Conservation (phyloP, 139 green algal species). For the Pleodorina starrii region DNA sequence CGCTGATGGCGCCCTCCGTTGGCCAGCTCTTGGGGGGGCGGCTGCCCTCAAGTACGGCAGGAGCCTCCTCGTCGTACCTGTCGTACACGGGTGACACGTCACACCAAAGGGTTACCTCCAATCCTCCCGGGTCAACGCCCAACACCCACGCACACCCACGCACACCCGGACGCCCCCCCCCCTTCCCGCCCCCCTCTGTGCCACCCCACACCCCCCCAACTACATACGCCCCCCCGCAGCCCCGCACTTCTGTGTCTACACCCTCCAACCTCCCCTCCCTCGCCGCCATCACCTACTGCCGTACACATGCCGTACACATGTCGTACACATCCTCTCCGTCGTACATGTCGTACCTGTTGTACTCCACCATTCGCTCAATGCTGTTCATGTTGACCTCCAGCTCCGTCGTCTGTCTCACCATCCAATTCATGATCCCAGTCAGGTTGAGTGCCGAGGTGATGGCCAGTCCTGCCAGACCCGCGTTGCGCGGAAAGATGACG, state of each 20-base stretch:
- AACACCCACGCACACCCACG: too few relatives aligned
- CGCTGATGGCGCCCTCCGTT: constrained; percentile 63
- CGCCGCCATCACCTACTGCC: too few relatives aligned
- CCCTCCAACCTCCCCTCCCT: too few relatives aligned
- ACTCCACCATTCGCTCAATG: constrained; percentile 86
- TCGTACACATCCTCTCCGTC: too few relatives aligned
- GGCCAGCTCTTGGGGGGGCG: constrained; percentile 76
- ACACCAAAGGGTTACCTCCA: neutral
- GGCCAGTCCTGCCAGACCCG: constrained; percentile 91
- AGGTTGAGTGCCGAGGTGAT: constrained; percentile 85
- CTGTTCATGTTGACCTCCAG: constrained; percentile 92
- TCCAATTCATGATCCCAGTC: constrained; percentile 86
- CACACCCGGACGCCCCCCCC: too few relatives aligned
- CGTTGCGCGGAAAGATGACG: constrained; percentile 69
- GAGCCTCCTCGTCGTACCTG: constrained; percentile 74
- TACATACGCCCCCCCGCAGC: too few relatives aligned
- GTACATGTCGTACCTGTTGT: constrained; percentile 59
- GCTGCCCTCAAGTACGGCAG: constrained; percentile 38
- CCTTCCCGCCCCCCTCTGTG: too few relatives aligned
- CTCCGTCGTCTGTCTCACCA: constrained; percentile 88
- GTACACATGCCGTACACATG: too few relatives aligned
- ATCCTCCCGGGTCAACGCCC: too few relatives aligned
- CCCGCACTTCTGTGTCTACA: neutral
- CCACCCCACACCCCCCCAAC: too few relatives aligned
- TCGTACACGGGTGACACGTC: neutral